Base-by-base conservation (phyloP, 2,329 filamentous ascomycete species). In the Xenoacremonium recifei region DNA sequence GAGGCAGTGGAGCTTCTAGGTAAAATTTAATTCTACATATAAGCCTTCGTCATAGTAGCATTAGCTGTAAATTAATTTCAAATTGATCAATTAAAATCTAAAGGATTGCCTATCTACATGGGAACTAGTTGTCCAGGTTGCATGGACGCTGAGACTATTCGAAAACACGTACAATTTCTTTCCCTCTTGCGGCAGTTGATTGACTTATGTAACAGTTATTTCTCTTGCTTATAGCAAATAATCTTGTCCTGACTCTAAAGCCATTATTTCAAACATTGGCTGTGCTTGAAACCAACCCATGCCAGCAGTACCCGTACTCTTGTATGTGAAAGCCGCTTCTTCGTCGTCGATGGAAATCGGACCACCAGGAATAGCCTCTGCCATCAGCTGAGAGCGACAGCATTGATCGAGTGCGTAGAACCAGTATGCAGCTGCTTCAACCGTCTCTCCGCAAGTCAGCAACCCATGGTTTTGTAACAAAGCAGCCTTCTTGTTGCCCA, bases 401-500 rank as follows among this genome's bases (percentile, higher is more conserved):
- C 43, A 45, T 15, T 35, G 40, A n/a, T 45, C 43, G 5, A 45
- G 25, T 17, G 34, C 40, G 38, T 41, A 40, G 23, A 41, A 45
- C 43, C 43, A 45, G n/a, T 41, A 45, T 6, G 41, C 35, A 4
- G 39, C 11, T 9, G 27, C 34, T 31, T 45, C 43, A 3, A 45
- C 39, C 5, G 35, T 37, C 9, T 41, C 5, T 5, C 43, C 43
- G 7, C 38, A 41, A 13, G 43, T 45, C 13, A 46, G 32, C 10
- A 43, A 40, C 4, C 44, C 40, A 12, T 46, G 39, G 25, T 43
- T 46, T n/a, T 41, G 40, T 6, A 46, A 13, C n/a, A 43, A 36
- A 21, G 35, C 40, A 3, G 32, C 44, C 18, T 46, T 46, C 23
- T 34, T 37, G 4, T 38, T 32, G 13, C 44, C 30, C 4, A 46